Conservation (phyloP, 495 filamentous ascomycete species). For the Xylaria nigripes region DNA sequence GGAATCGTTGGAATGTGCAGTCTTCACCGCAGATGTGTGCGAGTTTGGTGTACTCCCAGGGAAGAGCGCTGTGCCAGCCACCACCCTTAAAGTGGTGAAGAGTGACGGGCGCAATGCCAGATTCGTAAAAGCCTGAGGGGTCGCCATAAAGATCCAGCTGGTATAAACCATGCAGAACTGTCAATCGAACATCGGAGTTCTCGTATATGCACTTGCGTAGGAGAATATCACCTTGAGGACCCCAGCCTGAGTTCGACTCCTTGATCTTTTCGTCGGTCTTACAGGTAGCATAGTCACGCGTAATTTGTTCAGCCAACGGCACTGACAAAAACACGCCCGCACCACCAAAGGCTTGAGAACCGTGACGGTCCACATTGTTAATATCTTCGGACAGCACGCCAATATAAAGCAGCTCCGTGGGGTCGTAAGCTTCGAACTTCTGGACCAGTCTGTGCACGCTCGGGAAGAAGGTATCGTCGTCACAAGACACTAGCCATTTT, state of each 20-base stretch:
- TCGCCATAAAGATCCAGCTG: conserved; percentile 61
- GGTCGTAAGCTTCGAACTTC: conserved; percentile 42
- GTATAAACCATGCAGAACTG: conserved; percentile 53
- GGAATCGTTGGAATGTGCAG: conserved; percentile 58
- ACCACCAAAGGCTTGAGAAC: conserved; percentile 64
- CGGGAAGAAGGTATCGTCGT: conserved; percentile 70
- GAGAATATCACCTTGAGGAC: conserved; percentile 55
- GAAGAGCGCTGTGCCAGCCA: conserved; percentile 43
- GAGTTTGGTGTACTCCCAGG: conserved; percentile 59
- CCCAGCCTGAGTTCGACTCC: conserved; percentile 47
- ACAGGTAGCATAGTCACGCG: conserved; percentile 49
- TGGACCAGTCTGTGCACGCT: conserved; percentile 54
- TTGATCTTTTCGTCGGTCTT: conserved; percentile 43
- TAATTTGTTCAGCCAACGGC: conserved; percentile 51
- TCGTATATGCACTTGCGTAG: conserved; percentile 60
- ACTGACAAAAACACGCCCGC: conserved; percentile 64
- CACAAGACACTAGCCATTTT: conserved; percentile 61
- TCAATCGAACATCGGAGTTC: conserved; percentile 52
- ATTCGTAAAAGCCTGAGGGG: conserved; percentile 60
- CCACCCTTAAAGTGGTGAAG: conserved; percentile 59
- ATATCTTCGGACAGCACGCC: conserved; percentile 62
- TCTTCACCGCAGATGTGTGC: conserved; percentile 56
- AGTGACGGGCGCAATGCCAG: conserved; percentile 53
- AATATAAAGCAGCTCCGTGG: conserved; percentile 52
- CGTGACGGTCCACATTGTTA: conserved; percentile 59